Base-by-base conservation (phyloP, 768 basidiomycete species). In the Amanita rimosa region DNA sequence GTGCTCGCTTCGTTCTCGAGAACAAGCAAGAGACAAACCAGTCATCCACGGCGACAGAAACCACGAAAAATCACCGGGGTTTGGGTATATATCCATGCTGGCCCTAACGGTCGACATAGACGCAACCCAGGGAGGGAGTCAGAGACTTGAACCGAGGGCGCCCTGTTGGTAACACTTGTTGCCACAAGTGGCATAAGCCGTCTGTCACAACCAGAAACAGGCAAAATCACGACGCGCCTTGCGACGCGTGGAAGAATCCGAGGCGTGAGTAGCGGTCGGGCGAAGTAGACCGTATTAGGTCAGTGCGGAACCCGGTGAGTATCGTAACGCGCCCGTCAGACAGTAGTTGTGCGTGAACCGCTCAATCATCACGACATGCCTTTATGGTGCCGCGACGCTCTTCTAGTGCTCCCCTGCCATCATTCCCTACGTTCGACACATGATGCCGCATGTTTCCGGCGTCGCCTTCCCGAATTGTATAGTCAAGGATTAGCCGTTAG, bases 1-100 rank as follows among this genome's bases (percentile, higher is more conserved):
- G 42, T 49, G 52, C 62, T 52, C 41, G 47, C 53, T 38, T 41
- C 51, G 41, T 51, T 56, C 45, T 40, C 36, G 41, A 43, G 39
- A 55, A 38, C 51, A 56, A 47, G 57, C 59, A 55, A 43, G 56
- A 53, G 51, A 54, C 39, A 42, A 27, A 38, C 45, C 51, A 60
- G 67, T 58, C 66, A 69, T 62, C 73, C 72, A 75, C 75, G 78
- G 78, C 63, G 65, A 67, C 67, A 70, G 66, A 73, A 73, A 56
- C 55, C 58, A 58, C 70, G 50, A 71, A 79, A 78, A 61, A 43
- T 69, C 70, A 60, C 78, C 78, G 75, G 74, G 69, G 55, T 70
- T 70, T 66, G 68, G 65, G 61, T 43, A 51, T 48, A 52, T 56
- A 50, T 52, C 60, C 59, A 53, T 19, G 36, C 44, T 29, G 31